phyloP scores from a whole-genome alignment of 106 monocot species.

The Dendrobium chrysotoxum region DNA sequence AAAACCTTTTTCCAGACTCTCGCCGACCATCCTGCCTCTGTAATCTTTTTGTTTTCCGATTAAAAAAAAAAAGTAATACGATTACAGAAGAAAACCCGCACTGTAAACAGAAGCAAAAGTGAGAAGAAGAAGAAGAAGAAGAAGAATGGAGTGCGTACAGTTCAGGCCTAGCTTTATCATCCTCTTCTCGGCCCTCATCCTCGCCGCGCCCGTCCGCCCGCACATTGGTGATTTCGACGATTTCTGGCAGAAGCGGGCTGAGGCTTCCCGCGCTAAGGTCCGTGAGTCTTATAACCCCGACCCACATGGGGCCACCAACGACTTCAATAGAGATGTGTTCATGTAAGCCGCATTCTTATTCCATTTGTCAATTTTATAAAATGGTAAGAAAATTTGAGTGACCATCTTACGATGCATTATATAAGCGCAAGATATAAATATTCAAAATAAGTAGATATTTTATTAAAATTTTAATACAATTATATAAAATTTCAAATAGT shows the following conservation, averaged over 20 bases:
- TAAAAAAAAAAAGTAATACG: background rate
- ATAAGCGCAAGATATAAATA: background rate
- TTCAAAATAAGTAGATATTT: background rate
- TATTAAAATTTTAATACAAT: background rate
- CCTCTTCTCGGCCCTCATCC: background rate
- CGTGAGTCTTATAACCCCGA: slow-evolving; percentile 8
- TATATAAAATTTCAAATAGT: too few species aligned
- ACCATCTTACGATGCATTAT: too few species aligned
- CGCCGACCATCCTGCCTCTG: too few species aligned
- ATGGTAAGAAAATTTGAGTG: too few species aligned
- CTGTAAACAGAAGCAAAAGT: background rate
- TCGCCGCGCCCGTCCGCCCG: background rate
- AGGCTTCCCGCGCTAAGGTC: background rate
- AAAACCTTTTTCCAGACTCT: background rate
- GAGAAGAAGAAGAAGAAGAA: background rate
- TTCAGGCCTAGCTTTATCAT: background rate
- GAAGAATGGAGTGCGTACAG: background rate
- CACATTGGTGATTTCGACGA: slow-evolving; percentile 3
- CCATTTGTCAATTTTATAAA: background rate
- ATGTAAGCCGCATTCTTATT: background rate
- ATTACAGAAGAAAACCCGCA: too few species aligned
- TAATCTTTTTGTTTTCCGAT: background rate
- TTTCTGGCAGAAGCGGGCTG: slow-evolving; percentile 8
- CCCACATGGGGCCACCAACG: slow-evolving; percentile 7
- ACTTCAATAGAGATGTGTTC: slow-evolving; percentile 22